Conservation (phyloP, 257 asterid species). For the Gentiana macrophylla region DNA sequence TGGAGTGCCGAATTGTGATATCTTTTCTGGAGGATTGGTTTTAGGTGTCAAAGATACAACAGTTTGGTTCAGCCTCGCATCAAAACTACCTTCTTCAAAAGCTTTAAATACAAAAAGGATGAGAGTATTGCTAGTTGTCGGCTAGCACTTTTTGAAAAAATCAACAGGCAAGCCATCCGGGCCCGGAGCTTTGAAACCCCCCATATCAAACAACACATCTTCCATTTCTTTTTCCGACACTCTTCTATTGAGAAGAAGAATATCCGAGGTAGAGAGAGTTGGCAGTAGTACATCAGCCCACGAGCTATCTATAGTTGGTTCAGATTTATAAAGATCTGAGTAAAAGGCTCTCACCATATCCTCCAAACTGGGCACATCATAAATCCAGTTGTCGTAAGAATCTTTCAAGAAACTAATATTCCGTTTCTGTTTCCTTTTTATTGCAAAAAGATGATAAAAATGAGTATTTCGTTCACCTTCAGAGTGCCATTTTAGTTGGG, state of each 20-base stretch:
- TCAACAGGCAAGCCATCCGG: neutral
- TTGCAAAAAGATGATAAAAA: too few species aligned
- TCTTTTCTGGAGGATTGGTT: too few species aligned
- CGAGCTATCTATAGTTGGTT: neutral
- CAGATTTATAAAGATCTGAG: neutral
- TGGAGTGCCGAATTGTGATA: neutral
- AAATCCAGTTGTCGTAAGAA: neutral
- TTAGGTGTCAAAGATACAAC: neutral
- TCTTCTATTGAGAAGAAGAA: neutral
- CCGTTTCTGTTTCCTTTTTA: neutral
- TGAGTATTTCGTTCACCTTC: too few species aligned
- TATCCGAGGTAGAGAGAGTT: neutral
- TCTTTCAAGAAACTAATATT: neutral
- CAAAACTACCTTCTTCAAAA: neutral
- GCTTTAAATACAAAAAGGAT: neutral
- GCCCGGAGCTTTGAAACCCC: neutral
- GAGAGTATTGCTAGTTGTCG: neutral
- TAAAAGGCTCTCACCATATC: neutral
- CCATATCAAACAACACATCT: neutral
- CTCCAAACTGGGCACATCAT: neutral
- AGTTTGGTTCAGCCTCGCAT: neutral
- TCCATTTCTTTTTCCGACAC: neutral
- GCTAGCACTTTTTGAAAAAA: neutral
- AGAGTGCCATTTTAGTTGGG: too few species aligned
- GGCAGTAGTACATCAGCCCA: neutral